phyloP scores from a whole-genome alignment of 2,329 filamentous ascomycete genomes.

The Aspergillus sojae region DNA sequence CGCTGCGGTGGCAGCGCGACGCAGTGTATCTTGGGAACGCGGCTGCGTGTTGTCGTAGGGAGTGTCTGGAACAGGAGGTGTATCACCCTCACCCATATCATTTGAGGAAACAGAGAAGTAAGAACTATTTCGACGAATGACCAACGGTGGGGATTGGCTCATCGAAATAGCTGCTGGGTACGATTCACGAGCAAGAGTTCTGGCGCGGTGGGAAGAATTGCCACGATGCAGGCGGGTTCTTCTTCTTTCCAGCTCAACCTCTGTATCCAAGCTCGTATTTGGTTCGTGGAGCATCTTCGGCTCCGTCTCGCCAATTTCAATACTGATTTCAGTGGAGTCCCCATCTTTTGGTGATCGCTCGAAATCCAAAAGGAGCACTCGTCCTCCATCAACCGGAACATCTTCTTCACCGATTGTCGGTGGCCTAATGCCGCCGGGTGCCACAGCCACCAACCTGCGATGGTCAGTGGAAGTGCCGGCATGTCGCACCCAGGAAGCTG shows the following conservation, averaged over 20 bases:
- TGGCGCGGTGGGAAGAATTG: constrained; percentile 43
- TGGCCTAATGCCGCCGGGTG: constrained; percentile 66
- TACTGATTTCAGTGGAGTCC: constrained; percentile 59
- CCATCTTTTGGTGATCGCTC: constrained; percentile 64
- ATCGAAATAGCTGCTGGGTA: constrained; percentile 26
- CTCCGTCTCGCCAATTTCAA: constrained; percentile 73
- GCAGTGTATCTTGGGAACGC: constrained; percentile 69
- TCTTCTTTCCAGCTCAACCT: constrained; percentile 76
- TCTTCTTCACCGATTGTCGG: constrained; percentile 69
- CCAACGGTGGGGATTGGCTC: constrained; percentile 17
- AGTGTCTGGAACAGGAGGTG: constrained; percentile 65
- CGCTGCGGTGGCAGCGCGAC: constrained; percentile 72
- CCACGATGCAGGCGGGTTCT: constrained; percentile 68
- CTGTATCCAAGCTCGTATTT: constrained; percentile 71
- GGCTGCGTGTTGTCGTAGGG: constrained; percentile 75
- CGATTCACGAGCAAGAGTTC: constrained; percentile 24
- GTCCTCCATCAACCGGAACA: constrained; percentile 76
- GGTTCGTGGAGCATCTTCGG: constrained; percentile 74
- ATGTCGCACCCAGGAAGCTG: constrained; percentile 71
- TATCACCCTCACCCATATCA: constrained; percentile 25
- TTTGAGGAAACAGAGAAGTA: constrained; percentile 29
- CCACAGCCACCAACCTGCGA: constrained; percentile 66
- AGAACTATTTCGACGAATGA: constrained; percentile 30
- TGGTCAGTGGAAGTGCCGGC: constrained; percentile 55
- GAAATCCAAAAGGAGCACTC: constrained; percentile 74